These are phyloP conservation scores for Leccinum longicurvipes DNA, from an alignment of 768 basidiomycete genomes.

Conservation along the genomic window DNA sequence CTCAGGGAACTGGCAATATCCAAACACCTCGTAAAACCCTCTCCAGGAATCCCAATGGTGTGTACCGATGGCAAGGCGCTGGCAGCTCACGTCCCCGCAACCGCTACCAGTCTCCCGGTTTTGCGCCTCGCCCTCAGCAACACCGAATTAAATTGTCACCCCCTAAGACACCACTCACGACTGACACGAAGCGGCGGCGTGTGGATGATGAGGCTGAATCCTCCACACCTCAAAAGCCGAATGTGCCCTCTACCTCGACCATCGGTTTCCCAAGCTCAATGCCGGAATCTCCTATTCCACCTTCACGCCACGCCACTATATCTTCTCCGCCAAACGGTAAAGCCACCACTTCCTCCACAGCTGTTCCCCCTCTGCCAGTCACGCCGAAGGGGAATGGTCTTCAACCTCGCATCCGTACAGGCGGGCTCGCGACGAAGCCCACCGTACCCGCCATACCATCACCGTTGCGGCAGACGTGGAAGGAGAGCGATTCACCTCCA, in stretches of 20 bases:
- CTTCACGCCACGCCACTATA: constrained; percentile 24
- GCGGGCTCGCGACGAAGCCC: constrained; percentile 42
- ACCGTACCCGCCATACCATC: constrained; percentile 68
- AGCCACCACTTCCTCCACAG: constrained; percentile 23
- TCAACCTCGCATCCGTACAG: constrained; percentile 39
- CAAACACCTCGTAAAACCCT: constrained; percentile 52
- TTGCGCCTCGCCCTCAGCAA: constrained; percentile 52
- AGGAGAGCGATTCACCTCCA: constrained; percentile 40
- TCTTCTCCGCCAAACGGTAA: constrained; percentile 31
- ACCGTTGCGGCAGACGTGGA: constrained; percentile 74
- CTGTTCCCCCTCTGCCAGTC: constrained; percentile 15
- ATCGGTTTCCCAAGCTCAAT: constrained; percentile 20
- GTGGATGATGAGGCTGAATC: constrained; percentile 45
- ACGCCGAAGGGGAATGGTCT: constrained; percentile 28
- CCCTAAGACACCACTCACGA: constrained; percentile 35
- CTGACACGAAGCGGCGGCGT: constrained; percentile 61
- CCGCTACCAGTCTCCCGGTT: constrained; percentile 71
- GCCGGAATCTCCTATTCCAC: constrained; percentile 34
- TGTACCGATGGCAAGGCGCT: constrained; percentile 70
- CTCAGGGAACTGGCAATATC: constrained; percentile 8
- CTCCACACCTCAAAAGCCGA: constrained; percentile 34
- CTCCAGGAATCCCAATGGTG: constrained; percentile 70
- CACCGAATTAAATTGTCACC: constrained; percentile 43
- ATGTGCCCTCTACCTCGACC: constrained; percentile 27
- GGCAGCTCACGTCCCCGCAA: constrained; percentile 69